Base-by-base conservation (phyloP, 495 filamentous ascomycete species). In the Podospora pseudoanserina region DNA sequence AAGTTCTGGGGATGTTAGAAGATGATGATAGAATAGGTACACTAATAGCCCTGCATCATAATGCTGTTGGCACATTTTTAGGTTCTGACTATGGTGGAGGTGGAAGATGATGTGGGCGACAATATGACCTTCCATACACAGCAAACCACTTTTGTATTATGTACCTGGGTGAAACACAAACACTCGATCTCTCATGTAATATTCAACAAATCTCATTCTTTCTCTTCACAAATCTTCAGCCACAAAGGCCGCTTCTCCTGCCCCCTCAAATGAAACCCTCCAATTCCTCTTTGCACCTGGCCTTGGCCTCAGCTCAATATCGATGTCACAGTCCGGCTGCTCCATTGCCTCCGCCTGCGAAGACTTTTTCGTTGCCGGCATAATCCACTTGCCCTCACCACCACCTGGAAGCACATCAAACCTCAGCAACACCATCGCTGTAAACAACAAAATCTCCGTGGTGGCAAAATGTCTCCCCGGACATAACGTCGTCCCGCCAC, bases 381-480 rank as follows among this genome's bases (percentile, higher is more conserved):
- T 68, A 26, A 68, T 62, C 74, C 72, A 76, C 64, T 68, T 1
- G 20, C 20, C 65, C 13, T 16, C 39, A 0, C 74, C 68, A 4
- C 27, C 65, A 15, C 64, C 61, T 0, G 74, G 72, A 49, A 67
- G 23, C 3, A 82, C 67, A 28, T 84, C 81, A 65, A 80, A 84
- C 57, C 79, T 73, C 6, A 79, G 65, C 20, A 80, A 69, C 39
- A 84, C 15, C 44, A 80, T 70, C 15, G 79, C 79, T 16, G 79
- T 71, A 58, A 78, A 44, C 23, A 74, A 63, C 67, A 79, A 66
- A 19, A 79, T 72, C 68, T 80, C 76, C 2, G 73, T 73, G 13
- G 70, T 76, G 11, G 75, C 78, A 64, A 80, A 81, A 32, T 76
- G 72, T 7, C 76, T 70, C 7, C 75, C 77, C n/a, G 77, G 77